Evolutionary conservation across 129 eudicot genomes (phyloP).

Genomic region (Rutidosis leptorrhynchoides): DNA sequence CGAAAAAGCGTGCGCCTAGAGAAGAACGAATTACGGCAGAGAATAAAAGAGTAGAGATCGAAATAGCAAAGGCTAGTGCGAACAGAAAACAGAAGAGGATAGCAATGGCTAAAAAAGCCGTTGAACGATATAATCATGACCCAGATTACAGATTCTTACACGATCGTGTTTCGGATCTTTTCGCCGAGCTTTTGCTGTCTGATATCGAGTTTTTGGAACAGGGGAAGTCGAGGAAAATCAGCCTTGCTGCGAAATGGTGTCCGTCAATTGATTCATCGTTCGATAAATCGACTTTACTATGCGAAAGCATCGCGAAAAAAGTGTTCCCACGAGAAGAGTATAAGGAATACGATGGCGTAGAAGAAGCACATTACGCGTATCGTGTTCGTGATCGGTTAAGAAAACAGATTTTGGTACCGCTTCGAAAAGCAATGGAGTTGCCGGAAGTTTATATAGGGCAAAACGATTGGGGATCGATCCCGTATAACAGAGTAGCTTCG

Average conservation of each 20-base stretch:
- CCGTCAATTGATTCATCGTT: constrained; percentile 12
- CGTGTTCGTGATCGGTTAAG: constrained; percentile 10
- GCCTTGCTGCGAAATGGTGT: constrained; percentile 24
- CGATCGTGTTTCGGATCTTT: constrained; percentile 14
- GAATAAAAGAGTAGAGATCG: background rate
- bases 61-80: background rate
- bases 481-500: constrained; percentile 18
- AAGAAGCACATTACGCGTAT: constrained; percentile 19
- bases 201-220: constrained; percentile 10
- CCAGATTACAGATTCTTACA: constrained; percentile 10
- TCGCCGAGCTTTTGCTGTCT: background rate
- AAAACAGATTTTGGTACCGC: constrained; percentile 16
- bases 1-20: constrained; percentile 1
- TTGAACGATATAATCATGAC: too few species aligned
- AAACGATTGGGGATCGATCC: constrained; percentile 19
- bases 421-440: constrained; percentile 14
- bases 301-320: constrained; percentile 21
- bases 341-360: background rate
- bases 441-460: constrained; percentile 21
- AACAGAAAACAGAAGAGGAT: constrained; percentile 2
- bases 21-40: background rate
- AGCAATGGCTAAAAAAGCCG: constrained; percentile 3
- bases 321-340: constrained; percentile 15
- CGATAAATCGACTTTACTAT: too few species aligned
- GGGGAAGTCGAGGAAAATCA: background rate